Conservation (phyloP, 371 early-diverging fungal genomes). For the Mitosporidium daphniae region DNA sequence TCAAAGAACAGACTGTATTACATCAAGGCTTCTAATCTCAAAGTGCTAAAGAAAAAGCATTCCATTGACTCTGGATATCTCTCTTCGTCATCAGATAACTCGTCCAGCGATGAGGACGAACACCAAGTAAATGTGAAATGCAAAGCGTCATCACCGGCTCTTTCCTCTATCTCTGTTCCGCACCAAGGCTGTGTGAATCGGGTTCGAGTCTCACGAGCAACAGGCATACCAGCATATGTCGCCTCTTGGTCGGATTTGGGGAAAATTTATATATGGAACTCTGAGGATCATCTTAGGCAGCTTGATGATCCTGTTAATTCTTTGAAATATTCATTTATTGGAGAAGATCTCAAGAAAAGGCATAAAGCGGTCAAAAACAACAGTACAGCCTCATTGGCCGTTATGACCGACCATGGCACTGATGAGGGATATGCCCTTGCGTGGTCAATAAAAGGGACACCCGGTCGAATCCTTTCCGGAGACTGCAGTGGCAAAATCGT, state of each 20-base stretch:
- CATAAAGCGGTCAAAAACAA: constrained; percentile 35
- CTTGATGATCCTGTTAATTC: constrained; percentile 36
- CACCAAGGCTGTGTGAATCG: constrained; percentile 70
- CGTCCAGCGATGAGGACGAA: constrained; percentile 12
- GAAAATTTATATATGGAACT: constrained; percentile 53
- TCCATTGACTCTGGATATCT: constrained; percentile 4
- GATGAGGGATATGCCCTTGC: constrained; percentile 75
- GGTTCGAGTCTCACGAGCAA: constrained; percentile 19
- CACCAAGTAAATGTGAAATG: constrained; percentile 33
- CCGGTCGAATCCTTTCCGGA: constrained; percentile 35
- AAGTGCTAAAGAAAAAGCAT: constrained; percentile 52
- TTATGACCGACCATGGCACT: background rate
- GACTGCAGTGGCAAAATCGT: constrained; percentile 33
- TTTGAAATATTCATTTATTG: too few species aligned
- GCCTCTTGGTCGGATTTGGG: constrained; percentile 76
- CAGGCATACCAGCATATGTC: constrained; percentile 13
- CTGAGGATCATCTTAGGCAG: constrained; percentile 21
- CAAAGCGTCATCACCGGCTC: constrained; percentile 55
- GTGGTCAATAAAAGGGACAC: constrained; percentile 27
- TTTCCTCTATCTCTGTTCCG: constrained; percentile 32
- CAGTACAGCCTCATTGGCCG: constrained; percentile 4
- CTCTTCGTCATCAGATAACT: background rate
- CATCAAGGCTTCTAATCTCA: constrained; percentile 59
- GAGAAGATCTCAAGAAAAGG: constrained; percentile 20
- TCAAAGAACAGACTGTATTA: constrained; percentile 49